Evolutionary conservation across 2,329 filamentous ascomycete species (phyloP).

Genomic region (Colletotrichum lindemuthianum): DNA sequence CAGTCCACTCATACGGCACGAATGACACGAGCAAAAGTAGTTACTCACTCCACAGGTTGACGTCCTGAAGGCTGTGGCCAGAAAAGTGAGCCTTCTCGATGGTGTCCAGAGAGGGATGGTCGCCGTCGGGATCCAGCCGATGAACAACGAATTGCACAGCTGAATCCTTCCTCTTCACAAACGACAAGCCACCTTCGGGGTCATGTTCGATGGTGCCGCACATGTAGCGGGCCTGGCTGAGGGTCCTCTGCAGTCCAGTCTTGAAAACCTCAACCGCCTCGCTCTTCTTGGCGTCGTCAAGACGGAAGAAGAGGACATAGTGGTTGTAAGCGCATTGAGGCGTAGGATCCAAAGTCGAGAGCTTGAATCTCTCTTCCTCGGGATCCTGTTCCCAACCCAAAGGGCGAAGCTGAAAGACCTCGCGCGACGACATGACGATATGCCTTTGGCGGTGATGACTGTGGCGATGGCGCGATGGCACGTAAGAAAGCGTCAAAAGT

Average conservation of each 20-base stretch:
- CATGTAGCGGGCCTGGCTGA: slow-evolving; percentile 50
- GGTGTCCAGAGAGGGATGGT: slow-evolving; percentile 45
- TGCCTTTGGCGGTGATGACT: no score
- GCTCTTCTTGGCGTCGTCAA: slow-evolving; percentile 45
- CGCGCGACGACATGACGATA: slow-evolving; percentile 41
- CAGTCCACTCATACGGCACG: no score
- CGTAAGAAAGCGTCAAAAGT: no score
- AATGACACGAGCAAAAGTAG: no score
- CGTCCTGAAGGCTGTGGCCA: slow-evolving; percentile 1
- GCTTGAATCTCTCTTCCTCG: slow-evolving; percentile 48
- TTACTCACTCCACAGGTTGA: slow-evolving; percentile 6
- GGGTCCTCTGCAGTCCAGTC: slow-evolving; percentile 47
- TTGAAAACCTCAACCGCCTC: slow-evolving; percentile 42
- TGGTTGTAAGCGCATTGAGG: slow-evolving; percentile 47
- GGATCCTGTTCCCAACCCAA: slow-evolving; percentile 49
- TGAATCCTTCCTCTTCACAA: slow-evolving; percentile 47
- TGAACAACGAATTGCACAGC: slow-evolving; percentile 49
- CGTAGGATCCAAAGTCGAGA: slow-evolving; percentile 51
- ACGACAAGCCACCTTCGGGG: slow-evolving; percentile 45
- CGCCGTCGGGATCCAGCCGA: slow-evolving; percentile 44
- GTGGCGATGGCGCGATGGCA: neutral
- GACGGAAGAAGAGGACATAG: slow-evolving; percentile 51
- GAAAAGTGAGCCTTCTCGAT: slow-evolving; percentile 49
- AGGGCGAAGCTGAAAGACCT: slow-evolving; percentile 45
- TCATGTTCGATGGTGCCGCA: slow-evolving; percentile 53